Evolutionary conservation across 805 yeast species (phyloP).

Genomic region (Candida oleophila): DNA sequence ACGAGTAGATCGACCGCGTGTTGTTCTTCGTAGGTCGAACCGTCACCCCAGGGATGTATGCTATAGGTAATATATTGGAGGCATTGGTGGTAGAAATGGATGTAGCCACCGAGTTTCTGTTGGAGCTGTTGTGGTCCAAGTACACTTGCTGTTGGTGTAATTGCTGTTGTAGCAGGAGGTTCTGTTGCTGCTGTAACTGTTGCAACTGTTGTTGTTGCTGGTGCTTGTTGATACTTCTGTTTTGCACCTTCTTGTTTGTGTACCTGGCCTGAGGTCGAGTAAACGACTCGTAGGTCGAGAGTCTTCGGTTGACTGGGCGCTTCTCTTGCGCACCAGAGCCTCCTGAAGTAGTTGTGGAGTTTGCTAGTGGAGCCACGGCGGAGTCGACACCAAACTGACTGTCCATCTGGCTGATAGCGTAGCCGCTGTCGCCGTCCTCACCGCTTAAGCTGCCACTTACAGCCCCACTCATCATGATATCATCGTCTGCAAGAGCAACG

Average conservation of each 20-base stretch:
- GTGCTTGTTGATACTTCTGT: conserved; percentile 12
- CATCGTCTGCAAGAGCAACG: conserved; percentile 24
- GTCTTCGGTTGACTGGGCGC: conserved; percentile 19
- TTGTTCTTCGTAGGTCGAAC: conserved; percentile 50
- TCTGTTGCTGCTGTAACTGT: conserved; percentile 9
- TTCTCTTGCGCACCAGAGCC: conserved; percentile 1
- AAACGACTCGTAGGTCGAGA: conserved; percentile 44
- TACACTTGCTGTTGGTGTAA: conserved; percentile 11
- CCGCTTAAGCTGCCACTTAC: not conserved
- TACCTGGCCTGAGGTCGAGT: conserved; percentile 36
- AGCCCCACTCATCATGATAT: conserved; percentile 15
- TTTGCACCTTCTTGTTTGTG: conserved; percentile 10
- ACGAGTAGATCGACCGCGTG: conserved; percentile 43
- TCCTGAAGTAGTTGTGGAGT: not conserved
- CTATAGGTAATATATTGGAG: conserved; percentile 85
- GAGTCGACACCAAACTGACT: conserved; percentile 12
- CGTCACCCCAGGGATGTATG: conserved; percentile 92
- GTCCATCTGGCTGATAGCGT: conserved; percentile 16
- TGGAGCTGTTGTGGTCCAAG: conserved; percentile 16
- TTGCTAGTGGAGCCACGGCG: conserved; percentile 5
- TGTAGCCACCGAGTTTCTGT: conserved; percentile 50
- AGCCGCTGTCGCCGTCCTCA: conserved; percentile 7
- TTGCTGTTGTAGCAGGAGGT: conserved; percentile 4
- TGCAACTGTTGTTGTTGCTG: conserved; percentile 16
- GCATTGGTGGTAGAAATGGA: conserved; percentile 71